These are phyloP conservation scores for Mortierella sp. DNA, from an alignment of 371 early-diverging fungal species.

Conservation along the genomic window DNA sequence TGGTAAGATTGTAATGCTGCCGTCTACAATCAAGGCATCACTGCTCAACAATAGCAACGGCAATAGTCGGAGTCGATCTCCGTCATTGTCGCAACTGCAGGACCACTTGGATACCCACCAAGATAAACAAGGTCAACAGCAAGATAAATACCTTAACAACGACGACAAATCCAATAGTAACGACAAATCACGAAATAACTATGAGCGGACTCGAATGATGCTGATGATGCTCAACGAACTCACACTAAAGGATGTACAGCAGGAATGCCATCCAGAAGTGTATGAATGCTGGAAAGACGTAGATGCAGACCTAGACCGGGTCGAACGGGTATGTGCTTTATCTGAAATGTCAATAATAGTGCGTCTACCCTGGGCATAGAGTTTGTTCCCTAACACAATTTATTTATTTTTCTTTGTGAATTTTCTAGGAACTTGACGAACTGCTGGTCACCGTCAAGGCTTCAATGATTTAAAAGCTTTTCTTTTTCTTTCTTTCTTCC, in stretches of 20 bases:
- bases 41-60: constrained; percentile 16
- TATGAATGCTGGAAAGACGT: constrained; percentile 56
- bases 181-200: constrained; percentile 1
- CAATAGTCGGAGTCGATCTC: constrained; percentile 22
- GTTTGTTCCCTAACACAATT: neutral
- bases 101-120: constrained; percentile 17
- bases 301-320: constrained; percentile 53
- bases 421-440: constrained; percentile 52
- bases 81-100: constrained; percentile 22
- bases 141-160: constrained; percentile 4
- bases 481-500: neutral
- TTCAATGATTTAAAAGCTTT: constrained; percentile 16
- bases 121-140: constrained; percentile 3
- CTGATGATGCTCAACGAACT: constrained; percentile 51
- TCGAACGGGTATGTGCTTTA: constrained; percentile 42
- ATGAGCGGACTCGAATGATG: constrained; percentile 42
- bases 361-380: neutral
- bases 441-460: constrained; percentile 52
- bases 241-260: constrained; percentile 52
- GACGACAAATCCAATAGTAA: constrained; percentile 13
- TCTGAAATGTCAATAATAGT: no score
- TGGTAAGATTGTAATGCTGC: constrained; percentile 47
- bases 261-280: constrained; percentile 55
- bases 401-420: neutral
- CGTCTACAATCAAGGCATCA: constrained; percentile 52